Evolutionary conservation across 1,139 yeast genomes (phyloP).

Genomic region (Suhomyces chickasaworum): DNA sequence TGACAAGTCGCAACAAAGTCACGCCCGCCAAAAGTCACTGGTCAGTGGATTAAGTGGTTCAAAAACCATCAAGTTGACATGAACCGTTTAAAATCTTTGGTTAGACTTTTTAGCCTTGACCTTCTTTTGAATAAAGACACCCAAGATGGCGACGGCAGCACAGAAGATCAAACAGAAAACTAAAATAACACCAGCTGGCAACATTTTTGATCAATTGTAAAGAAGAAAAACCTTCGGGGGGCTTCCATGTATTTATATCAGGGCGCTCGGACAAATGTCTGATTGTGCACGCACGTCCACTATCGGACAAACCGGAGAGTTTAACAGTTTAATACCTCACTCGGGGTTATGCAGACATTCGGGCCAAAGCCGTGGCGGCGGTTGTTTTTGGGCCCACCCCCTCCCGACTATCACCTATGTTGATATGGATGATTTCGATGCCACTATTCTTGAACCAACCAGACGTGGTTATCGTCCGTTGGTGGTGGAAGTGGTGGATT

Average conservation of each 20-base stretch:
- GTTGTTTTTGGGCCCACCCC: no score
- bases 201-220: conserved; percentile 32
- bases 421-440: no score
- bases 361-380: background rate
- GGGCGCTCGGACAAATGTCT: conserved; percentile 8
- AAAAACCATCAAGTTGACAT: background rate
- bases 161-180: conserved; percentile 50
- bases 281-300: conserved; percentile 12
- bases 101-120: conserved; percentile 47
- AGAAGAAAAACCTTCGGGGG: conserved; percentile 12
- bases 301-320: conserved; percentile 14
- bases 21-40: no score
- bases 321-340: conserved; percentile 13
- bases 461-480: background rate
- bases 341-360: conserved; percentile 12
- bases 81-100: conserved; percentile 47
- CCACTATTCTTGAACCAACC: no score
- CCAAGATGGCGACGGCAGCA: conserved; percentile 40
- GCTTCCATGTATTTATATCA: conserved; percentile 13
- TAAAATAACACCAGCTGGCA: conserved; percentile 55
- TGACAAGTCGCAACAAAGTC: no score
- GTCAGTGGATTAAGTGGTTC: background rate
- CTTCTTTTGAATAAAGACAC: conserved; percentile 40
- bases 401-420: no score
- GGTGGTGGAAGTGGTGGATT: background rate